Evolutionary conservation across 2,329 filamentous ascomycete genomes (phyloP), one percentile per base, ranked within the genome.

Genomic region (Nothopassalora personata): DNA sequence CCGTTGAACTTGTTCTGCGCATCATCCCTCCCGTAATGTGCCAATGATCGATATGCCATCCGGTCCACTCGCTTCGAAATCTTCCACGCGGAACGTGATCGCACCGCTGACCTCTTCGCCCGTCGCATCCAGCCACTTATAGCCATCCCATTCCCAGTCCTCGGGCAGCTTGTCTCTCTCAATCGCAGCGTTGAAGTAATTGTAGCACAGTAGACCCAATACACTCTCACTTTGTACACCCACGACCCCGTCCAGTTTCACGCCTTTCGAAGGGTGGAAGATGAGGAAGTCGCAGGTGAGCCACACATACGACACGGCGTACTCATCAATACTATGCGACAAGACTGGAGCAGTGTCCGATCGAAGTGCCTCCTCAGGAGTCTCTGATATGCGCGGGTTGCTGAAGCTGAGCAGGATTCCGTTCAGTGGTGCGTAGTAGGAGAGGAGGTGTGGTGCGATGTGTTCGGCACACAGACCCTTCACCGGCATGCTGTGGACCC

Each of bases 191-290:
- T 94, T 96, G 80, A 97, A 97, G 65, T 91, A 85, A 73, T 93
- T 93, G 76, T 91, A 92, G 73, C 91, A 94, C 10, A 95, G 85
- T 2, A 97, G 83, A 19, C 93, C 92, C 6, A 99, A 81, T 70
- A 97, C 91, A 6, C 90, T 91, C 67, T 94, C 90, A 51, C 88
- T 93, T 71, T 96, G 90, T 31, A 97, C 80, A 68, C 93, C 94
- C 57, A 97, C 83, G 66, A 82, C 86, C 10, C 91, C 94, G 65
- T 92, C 87, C 70, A 97, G 82, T 74, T 83, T 85, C 8, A 86
- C 84, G 36, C 90, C 89, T 49, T 84, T 83, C 55, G 81, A 79
- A 0, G 94, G 93, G 33, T 53, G 43, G 46, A 63, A 53, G 33
- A 63, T 48, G n/a, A 46, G 39, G 56, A 63, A 59, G 50, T 60